Conservation (phyloP, 1,284 basidiomycete genomes). For the Ganoderma multipileum region DNA sequence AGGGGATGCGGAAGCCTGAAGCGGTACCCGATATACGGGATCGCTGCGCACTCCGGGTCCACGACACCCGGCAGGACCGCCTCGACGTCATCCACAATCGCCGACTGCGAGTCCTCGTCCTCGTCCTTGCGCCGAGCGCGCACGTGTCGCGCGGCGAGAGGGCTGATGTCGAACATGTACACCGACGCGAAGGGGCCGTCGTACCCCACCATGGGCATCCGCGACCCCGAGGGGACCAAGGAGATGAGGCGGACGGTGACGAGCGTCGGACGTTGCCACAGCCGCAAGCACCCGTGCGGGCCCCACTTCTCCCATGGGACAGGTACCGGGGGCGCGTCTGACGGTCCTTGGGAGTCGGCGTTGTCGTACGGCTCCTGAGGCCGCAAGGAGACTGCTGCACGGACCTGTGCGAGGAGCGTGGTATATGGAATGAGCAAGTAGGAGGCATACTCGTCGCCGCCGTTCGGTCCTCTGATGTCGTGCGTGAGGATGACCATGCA, state of each 20-base stretch:
- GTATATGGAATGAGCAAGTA: not conserved
- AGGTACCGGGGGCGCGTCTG: not conserved
- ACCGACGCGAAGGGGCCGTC: not conserved
- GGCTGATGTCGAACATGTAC: not conserved
- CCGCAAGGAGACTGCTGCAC: not conserved
- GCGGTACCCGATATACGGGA: not conserved
- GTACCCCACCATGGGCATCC: not conserved
- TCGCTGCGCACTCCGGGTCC: not conserved
- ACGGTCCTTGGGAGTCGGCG: too few species aligned
- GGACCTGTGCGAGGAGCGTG: not conserved
- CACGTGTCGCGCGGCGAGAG: not conserved
- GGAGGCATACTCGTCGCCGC: not conserved
- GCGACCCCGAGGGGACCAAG: not conserved
- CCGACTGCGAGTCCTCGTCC: too few species aligned
- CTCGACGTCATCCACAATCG: not conserved
- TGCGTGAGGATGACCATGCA: not conserved
- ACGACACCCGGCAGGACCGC: not conserved
- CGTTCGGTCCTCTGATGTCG: not conserved
- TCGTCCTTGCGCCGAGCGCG: too few species aligned
- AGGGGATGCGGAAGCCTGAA: not conserved
- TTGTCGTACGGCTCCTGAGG: too few species aligned
- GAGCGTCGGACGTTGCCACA: not conserved
- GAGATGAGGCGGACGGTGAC: not conserved
- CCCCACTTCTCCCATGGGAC: not conserved
- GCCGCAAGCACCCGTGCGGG: not conserved